These are phyloP conservation scores for Elasticomyces elasticus DNA, from an alignment of 495 filamentous ascomycete species.

Conservation along the genomic window DNA sequence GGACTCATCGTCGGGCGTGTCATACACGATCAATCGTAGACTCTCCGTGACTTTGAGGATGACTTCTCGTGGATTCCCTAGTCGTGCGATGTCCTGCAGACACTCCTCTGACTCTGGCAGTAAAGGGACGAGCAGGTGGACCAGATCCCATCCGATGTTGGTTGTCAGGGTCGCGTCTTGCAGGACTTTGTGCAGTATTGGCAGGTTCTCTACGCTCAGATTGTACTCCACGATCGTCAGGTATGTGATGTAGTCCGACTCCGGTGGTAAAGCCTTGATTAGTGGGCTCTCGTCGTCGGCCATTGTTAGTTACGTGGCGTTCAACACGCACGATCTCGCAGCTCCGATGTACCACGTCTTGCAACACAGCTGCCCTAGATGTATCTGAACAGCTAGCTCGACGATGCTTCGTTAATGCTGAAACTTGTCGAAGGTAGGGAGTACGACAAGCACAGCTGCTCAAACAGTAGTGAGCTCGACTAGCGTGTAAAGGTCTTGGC, in stretches of 20 bases:
- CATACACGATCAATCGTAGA: constrained; percentile 46
- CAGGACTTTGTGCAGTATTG: constrained; percentile 64
- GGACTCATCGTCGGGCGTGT: constrained; percentile 39
- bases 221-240: constrained; percentile 81
- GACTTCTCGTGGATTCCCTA: constrained; percentile 90
- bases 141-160: constrained; percentile 94
- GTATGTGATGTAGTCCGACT: constrained; percentile 76
- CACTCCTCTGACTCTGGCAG: constrained; percentile 63
- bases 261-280: constrained; percentile 47
- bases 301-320: constrained; percentile 10
- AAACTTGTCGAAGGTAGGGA: too few relatives aligned
- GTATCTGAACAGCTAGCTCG: too few relatives aligned
- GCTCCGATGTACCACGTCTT: too few relatives aligned
- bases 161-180: constrained; percentile 74
- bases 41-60: constrained; percentile 78
- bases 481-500: too few relatives aligned
- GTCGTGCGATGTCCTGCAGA: constrained; percentile 63
- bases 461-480: too few relatives aligned
- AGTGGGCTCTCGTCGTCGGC: constrained; percentile 25
- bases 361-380: background rate
- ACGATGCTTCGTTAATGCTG: too few relatives aligned
- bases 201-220: constrained; percentile 64
- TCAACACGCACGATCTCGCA: too few relatives aligned
- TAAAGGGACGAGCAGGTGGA: constrained; percentile 70
- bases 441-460: too few relatives aligned